Conservation (phyloP, 768 basidiomycete genomes). For the Rhodotorula paludigena region DNA sequence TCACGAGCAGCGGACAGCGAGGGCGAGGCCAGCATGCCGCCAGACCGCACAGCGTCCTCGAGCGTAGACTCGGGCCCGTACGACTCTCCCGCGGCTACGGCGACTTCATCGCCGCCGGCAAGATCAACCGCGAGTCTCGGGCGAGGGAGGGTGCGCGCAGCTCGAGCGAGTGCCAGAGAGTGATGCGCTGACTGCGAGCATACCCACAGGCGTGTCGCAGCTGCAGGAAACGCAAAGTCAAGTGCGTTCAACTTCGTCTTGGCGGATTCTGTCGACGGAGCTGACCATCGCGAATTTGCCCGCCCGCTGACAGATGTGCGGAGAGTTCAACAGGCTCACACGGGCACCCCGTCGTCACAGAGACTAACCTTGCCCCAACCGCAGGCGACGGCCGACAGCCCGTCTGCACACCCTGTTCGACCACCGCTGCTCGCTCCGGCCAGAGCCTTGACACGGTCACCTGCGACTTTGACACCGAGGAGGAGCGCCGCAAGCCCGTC, state of each 20-base stretch:
- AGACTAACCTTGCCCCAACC: no score
- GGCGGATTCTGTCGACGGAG: fast-evolving
- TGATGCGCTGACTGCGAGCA: not conserved
- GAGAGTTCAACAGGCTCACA: no score
- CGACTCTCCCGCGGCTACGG: not conserved
- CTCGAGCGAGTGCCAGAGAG: fast-evolving
- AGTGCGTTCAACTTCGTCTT: not conserved
- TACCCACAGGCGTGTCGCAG: not conserved
- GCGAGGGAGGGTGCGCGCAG: not conserved
- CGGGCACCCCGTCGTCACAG: no score
- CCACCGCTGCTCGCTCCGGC: not conserved
- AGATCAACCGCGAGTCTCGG: not conserved
- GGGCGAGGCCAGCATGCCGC: not conserved
- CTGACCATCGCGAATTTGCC: no score
- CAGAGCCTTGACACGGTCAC: not conserved
- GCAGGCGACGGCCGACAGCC: constrained; percentile 9
- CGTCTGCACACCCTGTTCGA: not conserved
- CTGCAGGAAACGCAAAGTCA: constrained; percentile 8
- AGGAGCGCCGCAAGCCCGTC: constrained; percentile 13
- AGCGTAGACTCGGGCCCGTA: not conserved
- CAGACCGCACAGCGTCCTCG: not conserved
- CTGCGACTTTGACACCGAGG: constrained; percentile 11
- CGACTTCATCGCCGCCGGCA: not conserved
- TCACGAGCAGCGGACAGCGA: no score
- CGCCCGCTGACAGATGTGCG: not conserved